These are phyloP conservation scores for Xylariales sp. DNA, from an alignment of 2,329 filamentous ascomycete genomes.

Conservation along the genomic window DNA sequence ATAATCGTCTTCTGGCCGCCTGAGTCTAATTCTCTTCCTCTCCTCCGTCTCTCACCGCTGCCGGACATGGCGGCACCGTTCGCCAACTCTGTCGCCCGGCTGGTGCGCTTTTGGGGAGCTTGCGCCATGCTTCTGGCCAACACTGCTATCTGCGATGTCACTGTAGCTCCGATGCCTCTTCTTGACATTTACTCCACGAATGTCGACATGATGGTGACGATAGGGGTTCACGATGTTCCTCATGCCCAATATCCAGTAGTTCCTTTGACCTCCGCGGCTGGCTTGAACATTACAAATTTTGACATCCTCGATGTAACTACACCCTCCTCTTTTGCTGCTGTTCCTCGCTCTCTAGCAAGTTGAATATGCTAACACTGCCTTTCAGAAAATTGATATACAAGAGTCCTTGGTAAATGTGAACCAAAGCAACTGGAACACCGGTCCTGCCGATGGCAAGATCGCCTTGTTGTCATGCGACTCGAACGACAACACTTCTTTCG, in stretches of 20 bases:
- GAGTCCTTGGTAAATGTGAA: slow-evolving; percentile 41
- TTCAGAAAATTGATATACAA: slow-evolving; percentile 31
- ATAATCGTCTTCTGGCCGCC: no score
- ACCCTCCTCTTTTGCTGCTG: neutral
- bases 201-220: slow-evolving; percentile 16
- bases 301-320: slow-evolving; percentile 9
- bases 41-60: no score
- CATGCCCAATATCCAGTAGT: slow-evolving; percentile 18
- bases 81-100: slow-evolving; percentile 24
- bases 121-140: slow-evolving; percentile 25
- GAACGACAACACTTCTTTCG: slow-evolving; percentile 31
- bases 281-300: slow-evolving; percentile 17
- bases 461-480: slow-evolving; percentile 55
- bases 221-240: no score
- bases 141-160: slow-evolving; percentile 28
- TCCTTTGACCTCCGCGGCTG: slow-evolving; percentile 21
- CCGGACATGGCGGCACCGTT: slow-evolving; percentile 30
- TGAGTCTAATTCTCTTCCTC: no score
- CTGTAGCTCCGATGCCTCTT: slow-evolving; percentile 11
- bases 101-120: slow-evolving; percentile 26
- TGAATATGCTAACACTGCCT: neutral
- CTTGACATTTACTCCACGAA: slow-evolving; percentile 13
- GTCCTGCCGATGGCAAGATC: slow-evolving; percentile 33
- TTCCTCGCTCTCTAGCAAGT: neutral
- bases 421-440: slow-evolving; percentile 35